phyloP scores from a whole-genome alignment of 2,329 filamentous ascomycete genomes.

The Claviceps capensis region DNA sequence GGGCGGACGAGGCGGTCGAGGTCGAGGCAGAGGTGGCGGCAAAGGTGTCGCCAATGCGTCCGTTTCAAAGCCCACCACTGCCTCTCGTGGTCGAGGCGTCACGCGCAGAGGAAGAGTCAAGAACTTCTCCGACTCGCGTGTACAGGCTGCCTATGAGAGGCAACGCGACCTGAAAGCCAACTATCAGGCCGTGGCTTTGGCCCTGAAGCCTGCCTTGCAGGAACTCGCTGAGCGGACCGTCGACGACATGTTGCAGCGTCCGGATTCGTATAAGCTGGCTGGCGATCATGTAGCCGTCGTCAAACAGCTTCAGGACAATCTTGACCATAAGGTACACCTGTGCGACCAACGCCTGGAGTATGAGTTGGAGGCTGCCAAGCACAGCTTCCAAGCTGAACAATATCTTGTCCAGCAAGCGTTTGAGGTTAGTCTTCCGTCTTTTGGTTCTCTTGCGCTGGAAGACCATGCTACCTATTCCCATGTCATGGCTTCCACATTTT shows the following conservation, averaged over 20 bases:
- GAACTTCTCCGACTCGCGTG: slow-evolving; percentile 38
- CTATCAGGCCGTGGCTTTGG: slow-evolving; percentile 48
- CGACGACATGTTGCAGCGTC: slow-evolving; percentile 41
- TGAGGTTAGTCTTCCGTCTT: slow-evolving; percentile 19
- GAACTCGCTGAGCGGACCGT: slow-evolving; percentile 49
- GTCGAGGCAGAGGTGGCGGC: slow-evolving; percentile 13
- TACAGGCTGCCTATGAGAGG: slow-evolving; percentile 47
- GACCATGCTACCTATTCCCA: no score
- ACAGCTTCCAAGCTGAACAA: slow-evolving; percentile 20
- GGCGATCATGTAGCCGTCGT: slow-evolving; percentile 39
- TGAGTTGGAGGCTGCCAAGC: slow-evolving; percentile 25
- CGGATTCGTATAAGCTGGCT: slow-evolving; percentile 36
- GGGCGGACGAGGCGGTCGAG: slow-evolving; percentile 10
- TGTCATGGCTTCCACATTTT: background rate
- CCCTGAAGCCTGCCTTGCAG: slow-evolving; percentile 49
- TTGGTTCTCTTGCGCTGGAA: background rate
- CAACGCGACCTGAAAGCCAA: slow-evolving; percentile 52
- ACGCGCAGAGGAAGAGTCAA: slow-evolving; percentile 39
- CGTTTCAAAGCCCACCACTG: slow-evolving; percentile 19
- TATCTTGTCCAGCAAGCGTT: slow-evolving; percentile 22
- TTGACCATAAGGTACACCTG: slow-evolving; percentile 18
- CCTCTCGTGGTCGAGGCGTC: slow-evolving; percentile 25
- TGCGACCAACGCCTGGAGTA: slow-evolving; percentile 19
- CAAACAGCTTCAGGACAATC: slow-evolving; percentile 29
- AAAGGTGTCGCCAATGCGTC: slow-evolving; percentile 17